Evolutionary conservation across 176 grass and related monocot species (phyloP), one percentile per base, ranked within the genome.

Genomic region (Phyllostachys edulis): DNA sequence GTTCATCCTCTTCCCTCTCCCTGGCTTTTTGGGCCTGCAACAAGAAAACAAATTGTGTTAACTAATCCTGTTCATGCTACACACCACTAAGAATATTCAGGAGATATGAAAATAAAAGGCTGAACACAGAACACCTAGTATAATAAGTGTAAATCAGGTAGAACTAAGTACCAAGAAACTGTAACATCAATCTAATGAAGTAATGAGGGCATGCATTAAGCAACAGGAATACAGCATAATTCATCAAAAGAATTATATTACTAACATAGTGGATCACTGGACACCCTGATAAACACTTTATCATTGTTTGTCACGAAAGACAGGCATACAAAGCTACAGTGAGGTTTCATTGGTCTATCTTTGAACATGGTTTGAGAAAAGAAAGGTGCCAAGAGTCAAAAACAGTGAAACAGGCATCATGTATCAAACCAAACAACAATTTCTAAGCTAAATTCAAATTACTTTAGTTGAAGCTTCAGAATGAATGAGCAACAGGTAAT

Each of bases 11-110:
- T 90, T 98, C 93, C 80, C 80, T 95, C 41, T 90, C 91, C 87
- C 88, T 93, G 60, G 89, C 93, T 42, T 93, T 98, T 93, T 98
- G 87, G 71, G 93, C 96, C 93, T 98, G 89, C 52, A 89, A 68
- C 24, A 74, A 85, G 41, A 71, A 67, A 59, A 79, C 3, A 76
- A 46, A 55, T 73, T 42, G 15, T 68, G 64, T 86, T 79, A 63
- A 75, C 38, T 1, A 67, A 79, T 20, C 44, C 44, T 80, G 17
- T 60, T 20, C 56, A 63, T 52, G 79, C 18, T 14, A 84, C 49
- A 69, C 55, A 52, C 23, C 20, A 79, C 16, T 45, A 59, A 86
- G 10, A 76, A 40, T 82, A 84, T 61, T 75, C 0, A 69, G 21
- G 37, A 76, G 77, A 87, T 56, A 67, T 34, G 63, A 42, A 57